A percentile compares a stretch with the other conserved stretches of the same genome.
These are phyloP conservation scores for Yueomyces sinensis DNA, from an alignment of 805 yeast genomes.

Conservation along the genomic window DNA sequence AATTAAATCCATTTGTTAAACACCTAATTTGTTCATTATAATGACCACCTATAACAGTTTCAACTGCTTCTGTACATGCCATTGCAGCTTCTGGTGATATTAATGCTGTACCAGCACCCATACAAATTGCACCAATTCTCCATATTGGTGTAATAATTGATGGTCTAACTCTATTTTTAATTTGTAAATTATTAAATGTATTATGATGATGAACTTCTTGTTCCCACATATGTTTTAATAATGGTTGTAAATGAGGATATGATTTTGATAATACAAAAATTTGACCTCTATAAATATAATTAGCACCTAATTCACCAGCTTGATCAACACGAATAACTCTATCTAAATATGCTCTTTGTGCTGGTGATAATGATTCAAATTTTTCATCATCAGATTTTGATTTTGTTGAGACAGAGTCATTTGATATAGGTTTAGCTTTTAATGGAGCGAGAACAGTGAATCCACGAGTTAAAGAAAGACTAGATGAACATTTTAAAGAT, in stretches of 20 bases:
- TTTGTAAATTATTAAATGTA: slow-evolving; percentile 71
- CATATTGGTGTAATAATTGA: slow-evolving; percentile 84
- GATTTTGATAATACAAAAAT: slow-evolving; percentile 57
- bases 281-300: slow-evolving; percentile 87
- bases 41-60: slow-evolving; percentile 94
- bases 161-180: slow-evolving; percentile 74
- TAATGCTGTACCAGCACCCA: slow-evolving; percentile 80
- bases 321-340: slow-evolving; percentile 84
- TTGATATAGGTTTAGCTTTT: slow-evolving; percentile 2
- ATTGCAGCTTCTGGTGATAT: slow-evolving; percentile 92
- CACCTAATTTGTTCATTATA: slow-evolving; percentile 82
- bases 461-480: neutral
- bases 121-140: slow-evolving; percentile 78
- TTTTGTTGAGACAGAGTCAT: neutral
- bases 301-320: slow-evolving; percentile 96
- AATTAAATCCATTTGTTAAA: slow-evolving; percentile 51
- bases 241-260: slow-evolving; percentile 63
- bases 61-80: slow-evolving; percentile 99
- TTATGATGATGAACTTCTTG: slow-evolving; percentile 87
- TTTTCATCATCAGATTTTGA: slow-evolving; percentile 1
- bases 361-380: slow-evolving; percentile 25
- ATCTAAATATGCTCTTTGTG: slow-evolving; percentile 60
- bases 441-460: slow-evolving; percentile 9
- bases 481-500: neutral
- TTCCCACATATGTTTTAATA: slow-evolving; percentile 94